Percentiles rank a stretch among this genome's conserved stretches.
Conservation (phyloP, 192 early-diverging fungal genomes). For the Backusella westeae region DNA sequence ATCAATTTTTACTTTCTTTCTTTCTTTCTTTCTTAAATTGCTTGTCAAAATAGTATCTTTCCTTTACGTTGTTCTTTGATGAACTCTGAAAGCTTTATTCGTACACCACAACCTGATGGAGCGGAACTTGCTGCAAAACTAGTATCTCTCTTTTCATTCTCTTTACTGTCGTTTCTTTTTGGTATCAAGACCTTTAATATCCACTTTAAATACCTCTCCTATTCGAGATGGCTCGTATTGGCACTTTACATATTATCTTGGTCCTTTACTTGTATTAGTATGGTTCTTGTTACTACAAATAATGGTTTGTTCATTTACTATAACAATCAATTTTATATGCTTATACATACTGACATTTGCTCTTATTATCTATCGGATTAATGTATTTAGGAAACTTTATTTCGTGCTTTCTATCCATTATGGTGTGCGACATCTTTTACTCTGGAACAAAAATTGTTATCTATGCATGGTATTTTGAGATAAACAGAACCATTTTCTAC, state of each 20-base stretch:
- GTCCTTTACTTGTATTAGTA: slow-evolving; percentile 40
- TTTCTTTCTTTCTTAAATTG: background rate
- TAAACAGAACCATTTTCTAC: background rate
- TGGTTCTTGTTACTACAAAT: slow-evolving; percentile 43
- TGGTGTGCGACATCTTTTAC: slow-evolving; percentile 48
- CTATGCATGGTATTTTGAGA: slow-evolving; percentile 34
- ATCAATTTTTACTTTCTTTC: background rate
- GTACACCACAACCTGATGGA: slow-evolving; percentile 20
- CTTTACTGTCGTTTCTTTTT: slow-evolving; percentile 22
- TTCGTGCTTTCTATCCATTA: slow-evolving; percentile 40
- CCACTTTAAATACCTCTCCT: slow-evolving; percentile 31
- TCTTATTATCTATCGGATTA: background rate
- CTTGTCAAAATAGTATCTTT: background rate
- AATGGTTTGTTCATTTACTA: slow-evolving; percentile 22
- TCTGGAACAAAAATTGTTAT: slow-evolving; percentile 42
- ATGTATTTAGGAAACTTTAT: slow-evolving; percentile 19
- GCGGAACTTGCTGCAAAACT: slow-evolving; percentile 27
- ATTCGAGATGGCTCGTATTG: slow-evolving; percentile 38
- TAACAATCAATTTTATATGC: background rate
- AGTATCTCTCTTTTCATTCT: slow-evolving; percentile 17
- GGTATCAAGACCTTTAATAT: slow-evolving; percentile 31
- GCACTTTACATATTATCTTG: slow-evolving; percentile 45
- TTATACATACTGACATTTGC: background rate
- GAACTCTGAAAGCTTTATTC: background rate
- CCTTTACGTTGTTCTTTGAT: background rate